Evolutionary conservation across 2,329 filamentous ascomycete genomes (phyloP).

Genomic region (Fusarium sp.): DNA sequence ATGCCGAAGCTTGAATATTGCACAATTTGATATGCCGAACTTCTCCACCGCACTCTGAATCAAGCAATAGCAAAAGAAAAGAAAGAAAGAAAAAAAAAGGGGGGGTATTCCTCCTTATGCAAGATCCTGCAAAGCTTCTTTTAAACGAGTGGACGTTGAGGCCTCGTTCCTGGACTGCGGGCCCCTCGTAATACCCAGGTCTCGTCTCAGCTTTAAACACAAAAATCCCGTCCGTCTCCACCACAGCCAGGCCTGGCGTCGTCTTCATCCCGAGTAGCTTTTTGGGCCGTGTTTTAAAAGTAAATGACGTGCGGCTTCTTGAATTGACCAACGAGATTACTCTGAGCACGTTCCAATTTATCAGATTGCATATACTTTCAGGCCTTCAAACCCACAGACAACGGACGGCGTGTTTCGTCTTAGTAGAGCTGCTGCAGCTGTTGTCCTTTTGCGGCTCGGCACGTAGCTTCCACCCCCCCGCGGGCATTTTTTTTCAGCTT

Average conservation of each 20-base stretch:
- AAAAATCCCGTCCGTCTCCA: neutral
- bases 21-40: neutral
- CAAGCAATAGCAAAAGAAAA: neutral
- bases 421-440: neutral
- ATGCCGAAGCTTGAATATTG: neutral
- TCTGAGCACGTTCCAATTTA: neutral
- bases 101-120: neutral
- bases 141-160: neutral
- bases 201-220: neutral
- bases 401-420: neutral
- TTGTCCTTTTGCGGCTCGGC: neutral
- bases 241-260: neutral
- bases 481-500: neutral
- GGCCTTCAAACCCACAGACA: neutral
- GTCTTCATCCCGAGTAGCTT: neutral
- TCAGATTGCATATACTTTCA: neutral
- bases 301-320: neutral
- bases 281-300: neutral
- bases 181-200: neutral
- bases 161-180: neutral
- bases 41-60: neutral
- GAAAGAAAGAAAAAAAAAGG: no score
- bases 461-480: neutral
- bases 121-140: neutral
- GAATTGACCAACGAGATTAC: neutral